These are phyloP conservation scores for Phaffia rhodozyma DNA, from an alignment of 1,284 basidiomycete genomes.

Conservation along the genomic window DNA sequence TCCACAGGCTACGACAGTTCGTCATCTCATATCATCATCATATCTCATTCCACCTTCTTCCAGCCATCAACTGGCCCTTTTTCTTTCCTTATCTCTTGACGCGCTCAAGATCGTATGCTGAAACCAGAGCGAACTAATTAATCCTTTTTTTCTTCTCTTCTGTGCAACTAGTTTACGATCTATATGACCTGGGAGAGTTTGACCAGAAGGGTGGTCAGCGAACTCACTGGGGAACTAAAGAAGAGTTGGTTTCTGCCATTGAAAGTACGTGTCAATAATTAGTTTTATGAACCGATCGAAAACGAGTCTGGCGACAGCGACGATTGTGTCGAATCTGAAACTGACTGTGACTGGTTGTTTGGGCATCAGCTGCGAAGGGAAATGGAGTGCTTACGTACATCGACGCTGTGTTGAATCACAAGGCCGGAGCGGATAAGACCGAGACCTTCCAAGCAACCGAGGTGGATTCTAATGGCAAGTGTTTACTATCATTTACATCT, in stretches of 20 bases:
- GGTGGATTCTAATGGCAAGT: constrained; percentile 47
- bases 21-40: background rate
- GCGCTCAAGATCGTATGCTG: background rate
- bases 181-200: constrained; percentile 91
- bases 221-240: constrained; percentile 86
- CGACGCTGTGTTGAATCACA: constrained; percentile 44
- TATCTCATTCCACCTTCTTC: background rate
- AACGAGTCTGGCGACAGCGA: constrained; percentile 23
- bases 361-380: constrained; percentile 23
- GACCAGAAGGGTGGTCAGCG: constrained; percentile 63
- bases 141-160: constrained; percentile 23
- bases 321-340: constrained; percentile 34
- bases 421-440: constrained; percentile 60
- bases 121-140: background rate
- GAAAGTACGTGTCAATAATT: constrained; percentile 21
- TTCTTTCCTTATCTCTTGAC: background rate
- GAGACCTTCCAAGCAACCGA: constrained; percentile 66
- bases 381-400: constrained; percentile 36
- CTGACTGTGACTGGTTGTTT: constrained; percentile 26
- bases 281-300: too few relatives aligned
- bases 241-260: constrained; percentile 62
- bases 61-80: background rate
- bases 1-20: constrained; percentile 32
- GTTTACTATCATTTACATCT: too few relatives aligned
- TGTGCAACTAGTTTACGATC: constrained; percentile 41